Conservation (phyloP, 345 rosid genomes). For the Erodium maritimum region DNA sequence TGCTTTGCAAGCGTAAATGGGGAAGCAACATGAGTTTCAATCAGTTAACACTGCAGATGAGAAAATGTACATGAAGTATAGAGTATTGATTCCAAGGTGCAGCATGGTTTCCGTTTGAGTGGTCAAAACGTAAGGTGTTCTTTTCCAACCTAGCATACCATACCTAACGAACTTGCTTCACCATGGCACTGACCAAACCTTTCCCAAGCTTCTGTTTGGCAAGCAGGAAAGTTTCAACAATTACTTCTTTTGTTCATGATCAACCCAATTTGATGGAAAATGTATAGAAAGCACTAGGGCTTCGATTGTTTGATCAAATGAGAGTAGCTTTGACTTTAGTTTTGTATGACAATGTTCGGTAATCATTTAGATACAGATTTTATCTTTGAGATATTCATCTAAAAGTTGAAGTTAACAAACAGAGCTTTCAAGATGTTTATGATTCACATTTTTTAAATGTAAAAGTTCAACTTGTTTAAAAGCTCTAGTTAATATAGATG, state of each 20-base stretch:
- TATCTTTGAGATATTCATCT: too few relatives aligned
- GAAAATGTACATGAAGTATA: neutral
- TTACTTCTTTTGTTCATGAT: too few relatives aligned
- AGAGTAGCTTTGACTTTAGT: neutral
- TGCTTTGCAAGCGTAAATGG: neutral
- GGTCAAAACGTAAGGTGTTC: too few relatives aligned
- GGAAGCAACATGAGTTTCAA: neutral
- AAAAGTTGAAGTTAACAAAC: too few relatives aligned
- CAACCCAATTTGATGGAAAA: neutral
- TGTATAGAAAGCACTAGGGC: neutral
- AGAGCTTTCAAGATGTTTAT: too few relatives aligned
- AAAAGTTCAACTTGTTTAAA: too few relatives aligned
- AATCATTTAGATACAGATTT: too few relatives aligned
- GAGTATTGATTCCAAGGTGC: neutral
- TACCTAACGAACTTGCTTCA: too few relatives aligned
- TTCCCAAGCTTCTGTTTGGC: neutral
- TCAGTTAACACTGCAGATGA: neutral
- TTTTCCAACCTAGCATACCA: too few relatives aligned
- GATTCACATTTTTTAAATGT: too few relatives aligned
- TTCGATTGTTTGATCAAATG: neutral
- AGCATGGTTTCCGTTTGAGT: neutral
- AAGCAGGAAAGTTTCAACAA: neutral
- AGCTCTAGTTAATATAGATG: too few relatives aligned
- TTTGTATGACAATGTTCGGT: neutral
- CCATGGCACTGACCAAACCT: neutral